Evolutionary conservation across 768 basidiomycete genomes (phyloP), one percentile per base, ranked within the genome.

Genomic region (Suillus tomentosus): DNA sequence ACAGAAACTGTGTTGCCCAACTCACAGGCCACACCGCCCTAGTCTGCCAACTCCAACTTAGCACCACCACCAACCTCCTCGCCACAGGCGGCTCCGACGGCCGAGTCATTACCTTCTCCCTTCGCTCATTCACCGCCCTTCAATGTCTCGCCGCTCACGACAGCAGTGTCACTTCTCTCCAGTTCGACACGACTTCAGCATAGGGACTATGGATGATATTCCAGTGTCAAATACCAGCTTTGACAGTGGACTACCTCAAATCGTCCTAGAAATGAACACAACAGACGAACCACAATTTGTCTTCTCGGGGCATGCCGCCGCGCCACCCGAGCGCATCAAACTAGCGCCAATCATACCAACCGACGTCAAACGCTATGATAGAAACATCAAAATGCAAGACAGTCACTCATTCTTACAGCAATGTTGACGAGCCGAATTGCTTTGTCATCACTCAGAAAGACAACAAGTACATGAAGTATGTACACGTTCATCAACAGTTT

Each of bases 21-120:
- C 82, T 98, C 0, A 91, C 94, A 77, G 95, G 92, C 4, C 96
- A 98, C 76, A 95, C 93, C 0, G 89, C 92, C 1, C 89, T 98
- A 61, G 94, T 98, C 37, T 96, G 94, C 68, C 92, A 95, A 71
- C 80, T 98, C 10, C 93, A 95, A 71, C 84, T 96, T 54, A 86
- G 86, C 9, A 85, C 87, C 34, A 80, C 76, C 17, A 65, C 72
- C 7, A 76, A 70, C 53, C 76, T 87, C 53, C 87, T 95, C 64
- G 87, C 88, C 36, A 95, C 94, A 0, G 94, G 92, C 60, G 91
- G 90, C 6, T 93, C 95, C 1, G 95, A 96, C 69, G 96, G 96
- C 3, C 87, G 93, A 1, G 88, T 92, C 53, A 88, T 92, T 67
- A 85, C 86, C 56, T 92, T 90, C 75, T 81, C 85, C 59, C 79